Conservation (phyloP, 2,329 filamentous ascomycete species). For the Nigrospora sphaerica region DNA sequence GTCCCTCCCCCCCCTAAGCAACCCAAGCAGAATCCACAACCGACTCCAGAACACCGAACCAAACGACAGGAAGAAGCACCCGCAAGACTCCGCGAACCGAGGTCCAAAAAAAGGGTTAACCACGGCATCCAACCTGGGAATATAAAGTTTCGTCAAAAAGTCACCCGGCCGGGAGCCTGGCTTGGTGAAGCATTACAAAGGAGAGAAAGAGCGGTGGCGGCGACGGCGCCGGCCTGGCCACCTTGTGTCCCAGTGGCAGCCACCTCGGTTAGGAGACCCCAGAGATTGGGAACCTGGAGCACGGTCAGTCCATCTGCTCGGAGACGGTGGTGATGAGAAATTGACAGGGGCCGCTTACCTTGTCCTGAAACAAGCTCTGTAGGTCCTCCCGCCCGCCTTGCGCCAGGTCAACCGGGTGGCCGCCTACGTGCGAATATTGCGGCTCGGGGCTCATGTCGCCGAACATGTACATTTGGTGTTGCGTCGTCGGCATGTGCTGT, state of each 20-base stretch:
- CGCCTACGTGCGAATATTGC: too few relatives aligned
- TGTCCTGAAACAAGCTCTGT: not conserved
- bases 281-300: not conserved
- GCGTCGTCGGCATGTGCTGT: not conserved
- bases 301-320: not conserved
- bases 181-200: too few relatives aligned
- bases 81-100: too few relatives aligned
- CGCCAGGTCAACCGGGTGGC: not conserved
- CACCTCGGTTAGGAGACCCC: not conserved
- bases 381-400: not conserved
- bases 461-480: not conserved
- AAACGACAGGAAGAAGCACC: too few relatives aligned
- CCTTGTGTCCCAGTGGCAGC: not conserved
- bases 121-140: too few relatives aligned
- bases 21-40: too few relatives aligned
- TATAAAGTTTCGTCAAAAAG: too few relatives aligned
- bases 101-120: too few relatives aligned
- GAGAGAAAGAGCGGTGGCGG: too few relatives aligned
- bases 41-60: too few relatives aligned
- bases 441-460: not conserved
- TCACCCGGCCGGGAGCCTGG: too few relatives aligned
- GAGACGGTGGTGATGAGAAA: not conserved
- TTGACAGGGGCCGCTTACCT: not conserved
- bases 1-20: too few relatives aligned
- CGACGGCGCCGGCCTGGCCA: not conserved